Percentiles rank a stretch among this genome's conserved stretches.
These are phyloP conservation scores for Neolentinus lepideus DNA, from an alignment of 1,284 basidiomycete genomes.

Conservation along the genomic window DNA sequence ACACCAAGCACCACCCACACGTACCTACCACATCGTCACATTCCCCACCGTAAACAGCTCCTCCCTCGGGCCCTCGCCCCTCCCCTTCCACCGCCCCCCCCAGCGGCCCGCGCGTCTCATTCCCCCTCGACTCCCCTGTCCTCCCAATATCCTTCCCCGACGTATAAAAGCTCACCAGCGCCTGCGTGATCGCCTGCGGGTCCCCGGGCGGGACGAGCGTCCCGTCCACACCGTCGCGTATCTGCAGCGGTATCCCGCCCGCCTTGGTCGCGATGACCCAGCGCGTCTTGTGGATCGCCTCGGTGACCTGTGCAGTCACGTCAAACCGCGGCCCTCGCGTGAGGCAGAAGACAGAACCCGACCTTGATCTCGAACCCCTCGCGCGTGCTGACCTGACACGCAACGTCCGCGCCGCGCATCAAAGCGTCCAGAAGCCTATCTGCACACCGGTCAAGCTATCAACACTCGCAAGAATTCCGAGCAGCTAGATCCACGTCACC, in stretches of 20 bases:
- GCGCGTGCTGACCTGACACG: constrained; percentile 6
- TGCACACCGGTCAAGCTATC: neutral
- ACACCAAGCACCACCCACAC: too few species aligned
- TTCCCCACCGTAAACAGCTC: constrained; percentile 6
- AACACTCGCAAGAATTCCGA: neutral
- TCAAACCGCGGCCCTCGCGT: too few species aligned
- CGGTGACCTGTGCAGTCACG: constrained; percentile 3
- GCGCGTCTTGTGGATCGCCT: constrained; percentile 5
- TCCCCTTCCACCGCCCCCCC: constrained; percentile 1
- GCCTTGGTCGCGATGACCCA: constrained; percentile 5
- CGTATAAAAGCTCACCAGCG: constrained; percentile 2
- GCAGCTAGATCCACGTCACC: too few species aligned
- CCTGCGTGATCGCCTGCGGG: neutral
- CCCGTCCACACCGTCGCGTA: constrained; percentile 4
- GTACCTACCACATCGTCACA: constrained; percentile 4
- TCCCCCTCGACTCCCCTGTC: constrained; percentile 2
- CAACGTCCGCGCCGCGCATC: constrained; percentile 6
- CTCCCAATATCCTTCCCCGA: neutral
- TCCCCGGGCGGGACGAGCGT: constrained; percentile 3
- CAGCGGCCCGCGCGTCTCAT: constrained; percentile 1
- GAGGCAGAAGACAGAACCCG: neutral
- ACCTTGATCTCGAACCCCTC: constrained; percentile 7
- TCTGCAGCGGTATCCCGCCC: constrained; percentile 5
- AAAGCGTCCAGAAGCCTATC: constrained; percentile 4
- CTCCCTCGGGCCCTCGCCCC: constrained; percentile 1